These are phyloP conservation scores for Exophiala bonariae DNA, from an alignment of 2,329 filamentous ascomycete species.

Conservation along the genomic window DNA sequence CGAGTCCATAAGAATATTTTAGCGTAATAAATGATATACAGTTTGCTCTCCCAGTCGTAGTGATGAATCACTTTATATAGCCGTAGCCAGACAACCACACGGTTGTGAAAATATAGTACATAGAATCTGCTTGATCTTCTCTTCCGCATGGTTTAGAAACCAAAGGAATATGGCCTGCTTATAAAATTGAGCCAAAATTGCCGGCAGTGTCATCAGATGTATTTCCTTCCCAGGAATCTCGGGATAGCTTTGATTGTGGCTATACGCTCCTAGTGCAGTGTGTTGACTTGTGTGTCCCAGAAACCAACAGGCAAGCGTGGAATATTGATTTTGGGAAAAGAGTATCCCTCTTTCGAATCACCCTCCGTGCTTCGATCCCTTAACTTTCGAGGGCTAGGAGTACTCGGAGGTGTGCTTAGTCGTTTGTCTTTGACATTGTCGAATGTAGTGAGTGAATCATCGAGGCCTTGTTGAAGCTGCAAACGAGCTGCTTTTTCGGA, in stretches of 20 bases:
- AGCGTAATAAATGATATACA: no score
- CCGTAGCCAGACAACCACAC: no score
- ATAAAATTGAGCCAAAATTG: no score
- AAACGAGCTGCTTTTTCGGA: constrained; percentile 14
- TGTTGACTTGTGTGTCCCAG: constrained; percentile 27
- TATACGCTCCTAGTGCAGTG: constrained; percentile 14
- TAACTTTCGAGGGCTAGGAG: constrained; percentile 17
- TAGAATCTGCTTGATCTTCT: no score
- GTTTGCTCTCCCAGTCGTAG: no score
- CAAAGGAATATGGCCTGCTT: no score
- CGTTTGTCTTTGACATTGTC: constrained; percentile 25
- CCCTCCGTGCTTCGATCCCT: constrained; percentile 13
- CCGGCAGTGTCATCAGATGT: no score
- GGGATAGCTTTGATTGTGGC: not conserved
- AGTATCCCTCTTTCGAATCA: constrained; percentile 13
- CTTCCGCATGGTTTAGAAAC: no score
- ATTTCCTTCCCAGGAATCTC: no score
- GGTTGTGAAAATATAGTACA: no score
- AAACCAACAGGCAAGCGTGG: constrained; percentile 25
- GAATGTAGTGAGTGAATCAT: constrained; percentile 28
- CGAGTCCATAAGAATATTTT: no score
- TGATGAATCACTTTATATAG: no score
- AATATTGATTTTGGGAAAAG: constrained; percentile 28
- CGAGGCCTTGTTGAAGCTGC: constrained; percentile 23
- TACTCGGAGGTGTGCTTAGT: constrained; percentile 17